Evolutionary conservation across 768 basidiomycete species (phyloP), one percentile per base, ranked within the genome.

Genomic region (Trametes meyenii): DNA sequence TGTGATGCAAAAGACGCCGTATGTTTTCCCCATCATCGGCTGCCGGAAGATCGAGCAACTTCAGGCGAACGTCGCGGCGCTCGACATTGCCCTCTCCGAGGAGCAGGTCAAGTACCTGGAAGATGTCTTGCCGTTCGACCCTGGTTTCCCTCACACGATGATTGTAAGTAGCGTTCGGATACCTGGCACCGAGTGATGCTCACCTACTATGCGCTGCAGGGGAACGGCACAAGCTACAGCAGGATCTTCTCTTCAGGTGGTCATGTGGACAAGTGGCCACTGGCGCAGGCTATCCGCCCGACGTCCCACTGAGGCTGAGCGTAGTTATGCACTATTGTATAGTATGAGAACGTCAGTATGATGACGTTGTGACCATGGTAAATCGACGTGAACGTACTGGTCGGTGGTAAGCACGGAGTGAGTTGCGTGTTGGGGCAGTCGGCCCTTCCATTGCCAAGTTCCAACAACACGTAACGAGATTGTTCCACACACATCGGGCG

Each of bases 1-100:
- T 58, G 71, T 85, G 10, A 73, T 85, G 72, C 80, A 83, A 43
- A 85, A 84, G 67, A 74, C 78, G 1, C 78, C 79, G 0, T 82
- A 75, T 55, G 80, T 67, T 1, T 67, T 67, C 63, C 66, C 66
- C 19, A 74, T 83, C 59, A 67, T 83, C n/a, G 81, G 82, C 1
- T 78, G 81, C 0, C 75, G 82, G 45, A 85, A 83, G 64, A 70
- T 82, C 35, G 82, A 82, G 65, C 80, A 85, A 35, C 70, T 85
- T 6, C 45, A 73, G 50, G 77, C 76, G 42, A 86, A 85, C 66
- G 61, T 84, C 23, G 77, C 83, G 65, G 82, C 82, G 1, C 68
- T 85, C 5, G 73, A 78, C 11, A 76, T 85, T 33, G 58, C 73
- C 0, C 75, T 85, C 38, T 76, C 75, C 5, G 59, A 70, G 0